Evolutionary conservation across 2,329 filamentous ascomycete species (phyloP), one percentile per base, ranked within the genome.

Genomic region (Fusarium brevicatenulatum): DNA sequence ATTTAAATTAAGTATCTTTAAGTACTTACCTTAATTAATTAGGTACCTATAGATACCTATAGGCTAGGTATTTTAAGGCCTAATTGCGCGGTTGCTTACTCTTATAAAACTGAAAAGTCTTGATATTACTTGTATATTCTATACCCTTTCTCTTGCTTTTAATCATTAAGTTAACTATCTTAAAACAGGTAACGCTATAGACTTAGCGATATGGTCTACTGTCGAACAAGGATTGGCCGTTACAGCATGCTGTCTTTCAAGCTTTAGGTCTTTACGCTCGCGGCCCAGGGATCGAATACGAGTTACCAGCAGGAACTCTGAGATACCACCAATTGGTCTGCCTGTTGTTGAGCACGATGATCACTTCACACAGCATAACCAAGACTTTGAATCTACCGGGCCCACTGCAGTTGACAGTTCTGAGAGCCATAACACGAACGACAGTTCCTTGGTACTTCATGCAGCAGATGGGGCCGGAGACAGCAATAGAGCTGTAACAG

Each of bases 141-240:
- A 10, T 23, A 16, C 13, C 40, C 2, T 10, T 7, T 7, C 8
- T 23, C 40, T 42, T 9, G 40, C 15, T 40, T 40, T 5, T 9
- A 23, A 23, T 23, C 0, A 16, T 3, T 8, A 16, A 15, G n/a
- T 7, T 23, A 16, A 42, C n/a, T 13, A 42, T 23, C 16, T 0
- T 9, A 0, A 1, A 42, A 42, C 6, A 42, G 40, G 40, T n/a
- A 1, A 4, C 9, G 40, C 40, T 16, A 42, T 42, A 16, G 40
- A 42, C 0, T 2, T 23, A 1, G n/a, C 5, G n/a, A 42, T 10
- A 1, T 42, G 40, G 40, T 42, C 40, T 1, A 16, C 40, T 42
- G 1, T 42, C 0, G 40, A 42, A 42, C 40, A 42, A 42, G n/a
- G n/a, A 23, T 23, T 42, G 9, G 40, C 9, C 3, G 40, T 42